Evolutionary conservation across 345 rosid genomes (phyloP).

Genomic region (Kandelia obovata): DNA sequence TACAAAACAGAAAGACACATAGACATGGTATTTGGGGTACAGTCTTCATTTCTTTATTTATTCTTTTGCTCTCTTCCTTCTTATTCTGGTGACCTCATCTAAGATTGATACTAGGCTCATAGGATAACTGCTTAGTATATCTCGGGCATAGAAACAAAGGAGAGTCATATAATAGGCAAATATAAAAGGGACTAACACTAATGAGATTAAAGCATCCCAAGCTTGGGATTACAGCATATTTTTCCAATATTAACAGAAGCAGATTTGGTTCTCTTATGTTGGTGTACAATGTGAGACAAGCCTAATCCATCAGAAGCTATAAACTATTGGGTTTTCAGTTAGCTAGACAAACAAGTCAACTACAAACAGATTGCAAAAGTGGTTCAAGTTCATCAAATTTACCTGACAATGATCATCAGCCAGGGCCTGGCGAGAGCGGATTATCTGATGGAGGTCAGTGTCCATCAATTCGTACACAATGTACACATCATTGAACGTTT

Average conservation of each 20-base stretch:
- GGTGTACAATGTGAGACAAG: too few relatives aligned
- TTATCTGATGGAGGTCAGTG: slow-evolving; percentile 23
- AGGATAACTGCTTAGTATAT: too few relatives aligned
- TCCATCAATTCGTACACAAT: slow-evolving; percentile 27
- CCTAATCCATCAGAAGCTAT: background rate
- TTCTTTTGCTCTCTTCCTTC: too few relatives aligned
- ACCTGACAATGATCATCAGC: slow-evolving; percentile 27
- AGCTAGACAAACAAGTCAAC: background rate
- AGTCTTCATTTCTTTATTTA: too few relatives aligned
- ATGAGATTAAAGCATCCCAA: background rate
- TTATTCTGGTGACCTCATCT: too few relatives aligned
- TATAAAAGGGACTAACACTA: background rate
- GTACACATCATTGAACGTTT: slow-evolving; percentile 19
- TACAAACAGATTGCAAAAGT: background rate
- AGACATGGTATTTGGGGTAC: too few relatives aligned
- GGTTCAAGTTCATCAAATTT: background rate
- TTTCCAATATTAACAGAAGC: background rate
- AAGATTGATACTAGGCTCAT: too few relatives aligned
- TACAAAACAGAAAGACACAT: too few relatives aligned
- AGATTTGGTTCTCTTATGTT: too few relatives aligned
- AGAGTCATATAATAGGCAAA: too few relatives aligned
- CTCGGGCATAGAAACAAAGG: too few relatives aligned
- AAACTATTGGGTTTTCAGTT: background rate
- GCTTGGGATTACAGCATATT: background rate
- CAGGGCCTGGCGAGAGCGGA: slow-evolving; percentile 18